A percentile compares a stretch with the other conserved stretches of the same genome.
Conservation (phyloP, 352 stramenopile genomes). For the Globisporangium cystogenes region DNA sequence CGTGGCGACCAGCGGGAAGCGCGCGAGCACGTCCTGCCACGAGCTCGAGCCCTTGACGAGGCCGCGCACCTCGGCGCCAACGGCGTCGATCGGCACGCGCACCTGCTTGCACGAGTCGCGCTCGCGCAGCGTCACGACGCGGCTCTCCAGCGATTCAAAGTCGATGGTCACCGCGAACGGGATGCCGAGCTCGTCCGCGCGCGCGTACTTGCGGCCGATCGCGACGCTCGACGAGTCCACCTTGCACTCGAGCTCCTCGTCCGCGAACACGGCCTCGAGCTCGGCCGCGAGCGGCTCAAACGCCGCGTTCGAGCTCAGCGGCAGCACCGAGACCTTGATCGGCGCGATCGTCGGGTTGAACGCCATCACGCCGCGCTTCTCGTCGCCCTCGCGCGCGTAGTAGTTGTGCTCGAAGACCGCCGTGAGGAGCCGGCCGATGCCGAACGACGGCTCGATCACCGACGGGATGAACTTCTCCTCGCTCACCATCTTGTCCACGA, state of each 20-base stretch:
- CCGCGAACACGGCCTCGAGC: constrained; percentile 64
- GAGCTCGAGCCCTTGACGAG: constrained; percentile 81
- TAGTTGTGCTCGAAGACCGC: constrained; percentile 99
- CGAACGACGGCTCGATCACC: constrained; percentile 99
- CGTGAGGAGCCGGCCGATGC: constrained; percentile 97
- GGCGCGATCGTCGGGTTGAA: constrained; percentile 97
- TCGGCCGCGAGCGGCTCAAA: constrained; percentile 83
- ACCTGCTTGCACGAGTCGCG: constrained; percentile 97
- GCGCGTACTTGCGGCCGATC: constrained; percentile 96
- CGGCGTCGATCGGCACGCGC: constrained; percentile 83
- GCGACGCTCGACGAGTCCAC: constrained; percentile 95
- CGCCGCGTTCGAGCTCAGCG: constrained; percentile 84
- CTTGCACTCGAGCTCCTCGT: constrained; percentile 82
- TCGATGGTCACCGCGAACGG: constrained; percentile 99
- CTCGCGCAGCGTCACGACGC: constrained; percentile 96
- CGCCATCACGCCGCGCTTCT: constrained; percentile 97
- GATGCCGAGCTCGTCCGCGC: constrained; percentile 97
- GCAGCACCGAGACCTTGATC: constrained; percentile 98
- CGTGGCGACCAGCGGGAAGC: constrained; percentile 80
- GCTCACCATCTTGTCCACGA: constrained; percentile 94
- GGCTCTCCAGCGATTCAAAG: constrained; percentile 92
- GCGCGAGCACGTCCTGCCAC: constrained; percentile 77
- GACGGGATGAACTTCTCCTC: constrained; percentile 98
- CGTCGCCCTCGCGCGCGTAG: constrained; percentile 93
- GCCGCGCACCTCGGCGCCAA: constrained; percentile 78